These are phyloP conservation scores for Amanita polypyramis DNA, from an alignment of 768 basidiomycete genomes.

Conservation along the genomic window DNA sequence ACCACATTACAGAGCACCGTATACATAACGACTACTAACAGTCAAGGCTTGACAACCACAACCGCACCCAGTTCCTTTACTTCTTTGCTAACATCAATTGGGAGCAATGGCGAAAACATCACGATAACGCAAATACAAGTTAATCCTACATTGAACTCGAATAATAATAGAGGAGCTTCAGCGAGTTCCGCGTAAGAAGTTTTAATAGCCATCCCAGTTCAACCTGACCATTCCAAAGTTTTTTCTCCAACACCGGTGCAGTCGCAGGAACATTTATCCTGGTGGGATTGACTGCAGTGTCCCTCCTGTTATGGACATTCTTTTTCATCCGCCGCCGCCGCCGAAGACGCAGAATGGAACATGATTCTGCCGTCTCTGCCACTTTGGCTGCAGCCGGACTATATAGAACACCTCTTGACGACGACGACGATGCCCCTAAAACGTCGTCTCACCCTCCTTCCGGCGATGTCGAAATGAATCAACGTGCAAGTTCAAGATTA, in stretches of 20 bases:
- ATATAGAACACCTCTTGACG: conserved; percentile 56
- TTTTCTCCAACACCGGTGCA: conserved; percentile 83
- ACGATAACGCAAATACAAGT: conserved; percentile 54
- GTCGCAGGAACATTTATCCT: conserved; percentile 89
- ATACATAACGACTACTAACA: conserved; percentile 52
- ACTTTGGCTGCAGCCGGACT: conserved; percentile 64
- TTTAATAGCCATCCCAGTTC: neutral
- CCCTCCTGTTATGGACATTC: conserved; percentile 57
- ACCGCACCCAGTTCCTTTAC: conserved; percentile 52
- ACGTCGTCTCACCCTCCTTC: conserved; percentile 16
- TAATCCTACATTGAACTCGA: conserved; percentile 66
- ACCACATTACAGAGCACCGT: conserved; percentile 44
- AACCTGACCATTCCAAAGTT: conserved; percentile 32
- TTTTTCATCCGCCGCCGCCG: conserved; percentile 63
- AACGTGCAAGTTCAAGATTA: conserved; percentile 29
- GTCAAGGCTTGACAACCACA: conserved; percentile 33
- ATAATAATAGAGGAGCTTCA: conserved; percentile 23
- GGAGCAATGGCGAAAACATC: conserved; percentile 36
- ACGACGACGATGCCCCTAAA: conserved; percentile 38
- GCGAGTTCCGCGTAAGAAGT: conserved; percentile 40
- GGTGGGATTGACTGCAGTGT: conserved; percentile 71
- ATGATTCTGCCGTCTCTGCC: conserved; percentile 63
- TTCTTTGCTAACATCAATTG: conserved; percentile 41
- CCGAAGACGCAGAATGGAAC: conserved; percentile 48
- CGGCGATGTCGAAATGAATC: conserved; percentile 27